These are phyloP conservation scores for Rhynchosporium agropyri DNA, from an alignment of 2,329 filamentous ascomycete genomes.

Conservation along the genomic window DNA sequence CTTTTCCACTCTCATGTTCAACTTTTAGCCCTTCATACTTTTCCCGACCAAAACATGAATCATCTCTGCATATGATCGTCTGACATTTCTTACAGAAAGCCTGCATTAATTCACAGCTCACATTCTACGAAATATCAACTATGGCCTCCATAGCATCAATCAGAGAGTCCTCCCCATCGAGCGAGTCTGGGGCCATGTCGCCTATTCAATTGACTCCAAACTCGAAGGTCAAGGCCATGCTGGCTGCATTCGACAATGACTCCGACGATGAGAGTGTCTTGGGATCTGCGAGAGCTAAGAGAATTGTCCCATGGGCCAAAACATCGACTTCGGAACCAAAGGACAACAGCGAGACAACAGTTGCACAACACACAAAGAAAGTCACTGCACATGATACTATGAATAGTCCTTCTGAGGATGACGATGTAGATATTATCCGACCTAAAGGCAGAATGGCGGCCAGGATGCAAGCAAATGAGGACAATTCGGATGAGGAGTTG, in stretches of 20 bases:
- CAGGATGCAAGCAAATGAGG: slow-evolving; percentile 55
- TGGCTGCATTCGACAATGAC: slow-evolving; percentile 55
- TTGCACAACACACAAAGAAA: slow-evolving; percentile 14
- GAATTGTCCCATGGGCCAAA: slow-evolving; percentile 26
- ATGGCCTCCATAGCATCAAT: slow-evolving; percentile 51
- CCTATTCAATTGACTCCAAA: slow-evolving; percentile 50
- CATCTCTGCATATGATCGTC: slow-evolving; percentile 21
- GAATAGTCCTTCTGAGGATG: slow-evolving; percentile 41
- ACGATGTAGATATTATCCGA: slow-evolving; percentile 53
- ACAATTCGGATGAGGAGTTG: slow-evolving; percentile 28
- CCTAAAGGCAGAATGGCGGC: slow-evolving; percentile 68
- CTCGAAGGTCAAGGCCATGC: slow-evolving; percentile 57
- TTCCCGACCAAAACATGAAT: slow-evolving; percentile 20
- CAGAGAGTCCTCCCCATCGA: slow-evolving; percentile 50
- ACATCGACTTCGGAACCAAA: slow-evolving; percentile 22
- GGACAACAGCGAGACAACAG: slow-evolving; percentile 10
- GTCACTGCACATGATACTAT: slow-evolving; percentile 8
- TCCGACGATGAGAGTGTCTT: slow-evolving; percentile 45
- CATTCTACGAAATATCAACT: slow-evolving; percentile 12
- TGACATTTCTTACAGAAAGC: slow-evolving; percentile 19
- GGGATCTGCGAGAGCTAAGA: slow-evolving; percentile 32
- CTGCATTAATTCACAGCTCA: slow-evolving; percentile 21
- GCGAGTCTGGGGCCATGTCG: slow-evolving; percentile 49
- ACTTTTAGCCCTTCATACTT: slow-evolving; percentile 16
- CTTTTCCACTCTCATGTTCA: slow-evolving; percentile 11